phyloP scores from a whole-genome alignment of 306 rosid species.

The Inga laurina region DNA sequence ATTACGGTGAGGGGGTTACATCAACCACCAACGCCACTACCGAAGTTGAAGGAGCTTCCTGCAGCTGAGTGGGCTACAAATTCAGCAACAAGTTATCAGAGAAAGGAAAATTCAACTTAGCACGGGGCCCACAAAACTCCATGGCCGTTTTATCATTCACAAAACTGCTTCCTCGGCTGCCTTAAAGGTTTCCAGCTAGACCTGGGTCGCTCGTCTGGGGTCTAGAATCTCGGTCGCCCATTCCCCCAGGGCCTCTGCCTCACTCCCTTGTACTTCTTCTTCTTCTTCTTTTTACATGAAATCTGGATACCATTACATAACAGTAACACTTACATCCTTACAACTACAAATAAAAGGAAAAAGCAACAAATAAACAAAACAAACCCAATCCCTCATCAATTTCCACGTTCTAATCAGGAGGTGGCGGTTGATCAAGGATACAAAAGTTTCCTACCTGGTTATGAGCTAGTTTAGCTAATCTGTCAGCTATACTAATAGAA shows the following conservation, averaged over 20 bases:
- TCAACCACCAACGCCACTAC: neutral
- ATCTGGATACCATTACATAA: too few relatives aligned
- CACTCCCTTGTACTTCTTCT: slow-evolving; percentile 86
- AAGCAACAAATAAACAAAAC: too few relatives aligned
- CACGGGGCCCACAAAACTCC: slow-evolving; percentile 88
- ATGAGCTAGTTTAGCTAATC: too few relatives aligned
- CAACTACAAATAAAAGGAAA: too few relatives aligned
- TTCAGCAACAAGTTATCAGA: slow-evolving; percentile 47
- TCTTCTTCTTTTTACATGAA: too few relatives aligned
- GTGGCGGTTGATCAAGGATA: too few relatives aligned
- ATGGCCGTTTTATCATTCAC: slow-evolving; percentile 83
- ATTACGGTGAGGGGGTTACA: too few relatives aligned
- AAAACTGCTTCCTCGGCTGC: slow-evolving; percentile 80
- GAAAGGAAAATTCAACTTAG: slow-evolving; percentile 83
- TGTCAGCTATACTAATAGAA: too few relatives aligned
- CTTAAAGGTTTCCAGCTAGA: slow-evolving; percentile 82
- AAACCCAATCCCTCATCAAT: too few relatives aligned
- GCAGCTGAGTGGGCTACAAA: neutral
- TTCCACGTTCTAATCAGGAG: too few relatives aligned
- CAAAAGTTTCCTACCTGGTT: too few relatives aligned
- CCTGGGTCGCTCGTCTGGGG: slow-evolving; percentile 68
- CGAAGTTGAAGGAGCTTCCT: neutral
- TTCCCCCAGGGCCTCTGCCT: slow-evolving; percentile 94
- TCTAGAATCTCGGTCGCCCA: slow-evolving; percentile 96
- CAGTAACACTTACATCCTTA: too few relatives aligned